Base-by-base conservation (phyloP, 208 protist genomes). In the Leishmania tropica region DNA sequence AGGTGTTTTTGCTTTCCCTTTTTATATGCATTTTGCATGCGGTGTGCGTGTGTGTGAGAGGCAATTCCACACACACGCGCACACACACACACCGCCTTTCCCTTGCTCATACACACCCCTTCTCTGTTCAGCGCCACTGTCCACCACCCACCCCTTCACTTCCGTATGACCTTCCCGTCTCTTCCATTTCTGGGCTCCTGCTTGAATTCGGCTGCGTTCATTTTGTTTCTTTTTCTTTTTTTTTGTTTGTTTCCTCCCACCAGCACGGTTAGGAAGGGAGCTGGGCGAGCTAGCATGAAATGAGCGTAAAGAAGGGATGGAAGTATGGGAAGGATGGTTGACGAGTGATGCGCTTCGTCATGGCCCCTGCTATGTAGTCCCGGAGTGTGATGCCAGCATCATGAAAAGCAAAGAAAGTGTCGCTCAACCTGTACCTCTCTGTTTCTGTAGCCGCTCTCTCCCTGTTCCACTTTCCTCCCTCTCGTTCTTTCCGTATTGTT, bases 71-170 rank as follows among this genome's bases (percentile, higher is more conserved):
- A 10, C 17, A 56, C 45, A 48, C 5, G 11, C 45, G 7, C 40
- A 47, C 7, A 47, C 45, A 56, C 5, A 6, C 53, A 56, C 53
- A 24, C 53, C 24, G 0, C 58, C 58, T 24, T 15, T 4, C 24
- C 28, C 24, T 31, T 64, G 24, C 28, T 31, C 28, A 28, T 7
- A 8, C 58, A 58, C 0, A 28, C 53, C 19, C 53, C n/a, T 19
- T 67, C 60, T 67, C 28, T 67, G n/a, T 67, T 67, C 60, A 40
- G n/a, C 60, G n/a, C 60, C 60, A 40, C 56, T 62, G 56, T 62
- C 60, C 60, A 2, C 2, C 31, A 3, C 28, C n/a, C 60, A 0
- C n/a, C n/a, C n/a, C 31, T 11, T 21, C 60, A 54, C 60, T 35
- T 65, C 60, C 5, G 19, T 17, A 7, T 6, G 21, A 21, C 31